A percentile compares a stretch with the other conserved stretches of the same genome.
These are phyloP conservation scores for Starmerella geochares DNA, from an alignment of 805 yeast species.

Conservation along the genomic window DNA sequence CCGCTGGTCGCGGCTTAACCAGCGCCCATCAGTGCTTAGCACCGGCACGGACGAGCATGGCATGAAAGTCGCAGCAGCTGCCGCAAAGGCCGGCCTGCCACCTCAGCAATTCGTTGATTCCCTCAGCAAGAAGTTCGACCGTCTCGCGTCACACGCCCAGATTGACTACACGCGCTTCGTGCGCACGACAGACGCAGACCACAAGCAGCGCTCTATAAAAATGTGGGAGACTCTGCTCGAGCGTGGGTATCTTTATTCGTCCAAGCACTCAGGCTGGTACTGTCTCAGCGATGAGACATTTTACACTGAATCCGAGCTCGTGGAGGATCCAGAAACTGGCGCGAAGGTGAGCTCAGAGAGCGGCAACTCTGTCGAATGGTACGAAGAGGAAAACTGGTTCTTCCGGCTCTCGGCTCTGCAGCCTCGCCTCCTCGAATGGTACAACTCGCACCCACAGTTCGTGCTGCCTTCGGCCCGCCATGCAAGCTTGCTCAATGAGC, in stretches of 20 bases:
- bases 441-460: conserved; percentile 45
- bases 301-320: conserved; percentile 70
- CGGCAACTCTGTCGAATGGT: conserved; percentile 61
- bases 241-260: conserved; percentile 65
- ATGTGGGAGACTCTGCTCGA: conserved; percentile 58
- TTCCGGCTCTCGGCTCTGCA: conserved; percentile 62
- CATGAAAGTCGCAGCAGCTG: conserved; percentile 80
- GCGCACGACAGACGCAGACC: conserved; percentile 83
- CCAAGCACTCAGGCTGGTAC: conserved; percentile 88
- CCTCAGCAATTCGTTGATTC: conserved; percentile 67
- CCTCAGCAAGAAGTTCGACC: conserved; percentile 53
- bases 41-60: conserved; percentile 99
- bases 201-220: conserved; percentile 48
- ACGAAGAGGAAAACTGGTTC: conserved; percentile 77
- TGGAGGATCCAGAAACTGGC: conserved; percentile 29
- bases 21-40: conserved; percentile 45
- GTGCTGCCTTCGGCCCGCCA: conserved; percentile 57
- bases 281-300: conserved; percentile 90
- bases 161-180: conserved; percentile 67
- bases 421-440: conserved; percentile 40
- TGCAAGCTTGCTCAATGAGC: conserved; percentile 46
- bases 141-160: conserved; percentile 48
- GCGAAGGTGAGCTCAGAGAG: conserved; percentile 47
- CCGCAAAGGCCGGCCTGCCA: conserved; percentile 41
- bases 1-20: conserved; percentile 54